phyloP scores from a whole-genome alignment of 306 rosid genomes.

The Prosopis cineraria region DNA sequence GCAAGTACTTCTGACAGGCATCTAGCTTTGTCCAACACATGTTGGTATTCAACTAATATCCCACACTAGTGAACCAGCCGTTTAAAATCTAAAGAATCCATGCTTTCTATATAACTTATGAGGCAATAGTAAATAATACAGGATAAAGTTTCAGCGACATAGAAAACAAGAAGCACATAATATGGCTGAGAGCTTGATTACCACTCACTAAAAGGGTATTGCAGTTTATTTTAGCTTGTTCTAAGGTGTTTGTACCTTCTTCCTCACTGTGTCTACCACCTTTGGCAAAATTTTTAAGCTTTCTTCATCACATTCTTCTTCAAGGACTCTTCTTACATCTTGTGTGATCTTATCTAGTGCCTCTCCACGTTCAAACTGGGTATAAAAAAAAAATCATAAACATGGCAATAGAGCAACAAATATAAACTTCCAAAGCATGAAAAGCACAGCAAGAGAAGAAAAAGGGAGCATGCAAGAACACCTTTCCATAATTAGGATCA shows the following conservation, averaged over 20 bases:
- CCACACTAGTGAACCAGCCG: neutral
- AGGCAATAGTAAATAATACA: neutral
- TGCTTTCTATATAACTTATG: neutral
- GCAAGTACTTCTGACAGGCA: neutral
- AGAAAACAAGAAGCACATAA: neutral
- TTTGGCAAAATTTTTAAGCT: constrained; percentile 77
- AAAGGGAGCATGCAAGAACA: constrained; percentile 30
- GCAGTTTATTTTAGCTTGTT: neutral
- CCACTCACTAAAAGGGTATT: neutral
- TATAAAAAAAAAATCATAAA: constrained; percentile 28
- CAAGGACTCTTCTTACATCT: constrained; percentile 76
- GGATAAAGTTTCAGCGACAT: neutral
- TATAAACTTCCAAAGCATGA: neutral
- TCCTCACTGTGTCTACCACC: constrained; percentile 92
- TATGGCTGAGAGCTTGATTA: neutral
- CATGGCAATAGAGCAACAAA: neutral
- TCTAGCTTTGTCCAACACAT: neutral
- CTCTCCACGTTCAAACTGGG: constrained; percentile 95
- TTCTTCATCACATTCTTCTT: constrained; percentile 91
- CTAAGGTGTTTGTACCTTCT: constrained; percentile 54
- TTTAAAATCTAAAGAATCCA: neutral
- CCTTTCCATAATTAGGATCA: constrained; percentile 94
- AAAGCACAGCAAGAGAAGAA: neutral
- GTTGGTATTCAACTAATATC: neutral
- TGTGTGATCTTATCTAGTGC: constrained; percentile 82